Base-by-base conservation (phyloP, 805 yeast genomes). In the Wickerhamiella slavikovae region DNA sequence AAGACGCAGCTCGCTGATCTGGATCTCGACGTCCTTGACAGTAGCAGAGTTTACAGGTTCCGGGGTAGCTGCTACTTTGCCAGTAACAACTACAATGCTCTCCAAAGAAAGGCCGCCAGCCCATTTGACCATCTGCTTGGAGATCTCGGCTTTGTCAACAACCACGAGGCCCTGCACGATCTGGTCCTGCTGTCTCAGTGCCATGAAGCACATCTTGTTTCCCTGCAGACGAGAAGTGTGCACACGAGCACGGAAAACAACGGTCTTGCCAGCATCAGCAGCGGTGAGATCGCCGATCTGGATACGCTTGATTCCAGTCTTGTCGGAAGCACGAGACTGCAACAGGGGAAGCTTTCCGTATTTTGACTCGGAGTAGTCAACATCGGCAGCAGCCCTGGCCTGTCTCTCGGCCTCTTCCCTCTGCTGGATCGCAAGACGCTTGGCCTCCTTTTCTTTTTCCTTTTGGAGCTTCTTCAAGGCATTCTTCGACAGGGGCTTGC, bases 121-220 rank as follows among this genome's bases (percentile, higher is more conserved):
- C 93, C 94, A 89, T 58, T 89, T 89, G 41, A 83, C 92, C 85
- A 89, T 77, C 52, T 76, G 93, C 58, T 89, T 89, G 30, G 93
- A 77, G 28, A 89, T 64, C 8, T 57, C 59, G 37, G 70, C 71
- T 45, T 68, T 68, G 45, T 75, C 70, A 36, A 76, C 74, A 49
- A 73, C 79, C 38, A 83, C 60, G 37, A 89, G 63, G 35, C 76
- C 93, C 62, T 85, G 96, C 45, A 83, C 68, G 45, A 74, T 57
- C 35, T 68, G 66, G 32, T 67, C 62, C 58, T 80, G 93, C 61
- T 89, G 98, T 61, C 99, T 76, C 44, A 89, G 70, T 16, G 92
- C 70, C 44, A 85, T 57, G 54, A 89, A 89, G 31, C 77, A 67
- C 75, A 89, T 71, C 39, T 91, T 82, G 46, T 92, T 93, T 54